Conservation (phyloP, 495 filamentous ascomycete genomes). For the Evernia prunastri region DNA sequence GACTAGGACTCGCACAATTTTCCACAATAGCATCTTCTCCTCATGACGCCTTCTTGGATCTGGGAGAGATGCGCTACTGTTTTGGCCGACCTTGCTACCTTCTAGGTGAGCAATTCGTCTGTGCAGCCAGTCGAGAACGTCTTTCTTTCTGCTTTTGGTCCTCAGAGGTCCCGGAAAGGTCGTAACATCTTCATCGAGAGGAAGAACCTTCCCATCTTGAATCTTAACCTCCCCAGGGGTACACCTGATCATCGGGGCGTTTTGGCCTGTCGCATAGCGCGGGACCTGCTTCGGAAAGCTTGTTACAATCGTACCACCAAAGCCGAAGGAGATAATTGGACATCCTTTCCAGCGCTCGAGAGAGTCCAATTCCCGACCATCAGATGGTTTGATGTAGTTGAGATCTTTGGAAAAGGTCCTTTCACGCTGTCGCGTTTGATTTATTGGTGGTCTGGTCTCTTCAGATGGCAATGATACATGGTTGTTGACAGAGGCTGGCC, state of each 20-base stretch:
- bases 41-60: conserved; percentile 62
- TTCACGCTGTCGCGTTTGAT: conserved; percentile 1
- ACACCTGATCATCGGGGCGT: conserved; percentile 69
- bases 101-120: conserved; percentile 67
- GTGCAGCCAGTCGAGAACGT: conserved; percentile 74
- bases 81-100: conserved; percentile 33
- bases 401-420: conserved; percentile 41
- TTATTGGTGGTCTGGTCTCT: conserved; percentile 4
- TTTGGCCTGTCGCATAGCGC: conserved; percentile 68
- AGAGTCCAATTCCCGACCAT: conserved; percentile 73
- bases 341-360: conserved; percentile 84
- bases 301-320: conserved; percentile 74
- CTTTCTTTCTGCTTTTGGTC: conserved; percentile 91
- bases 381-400: conserved; percentile 58
- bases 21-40: conserved; percentile 85
- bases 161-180: conserved; percentile 88
- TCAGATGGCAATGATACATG: conserved; percentile 1
- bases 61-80: conserved; percentile 25
- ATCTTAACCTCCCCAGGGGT: conserved; percentile 79
- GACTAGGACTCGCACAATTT: conserved; percentile 68
- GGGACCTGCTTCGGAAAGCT: conserved; percentile 87
- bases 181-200: conserved; percentile 60
- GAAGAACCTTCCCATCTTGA: conserved; percentile 59
- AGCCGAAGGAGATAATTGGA: conserved; percentile 81
- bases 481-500: conserved; percentile 61